Conservation (phyloP, 2,329 filamentous ascomycete species). For the Tolypocladium cylindrosporum region DNA sequence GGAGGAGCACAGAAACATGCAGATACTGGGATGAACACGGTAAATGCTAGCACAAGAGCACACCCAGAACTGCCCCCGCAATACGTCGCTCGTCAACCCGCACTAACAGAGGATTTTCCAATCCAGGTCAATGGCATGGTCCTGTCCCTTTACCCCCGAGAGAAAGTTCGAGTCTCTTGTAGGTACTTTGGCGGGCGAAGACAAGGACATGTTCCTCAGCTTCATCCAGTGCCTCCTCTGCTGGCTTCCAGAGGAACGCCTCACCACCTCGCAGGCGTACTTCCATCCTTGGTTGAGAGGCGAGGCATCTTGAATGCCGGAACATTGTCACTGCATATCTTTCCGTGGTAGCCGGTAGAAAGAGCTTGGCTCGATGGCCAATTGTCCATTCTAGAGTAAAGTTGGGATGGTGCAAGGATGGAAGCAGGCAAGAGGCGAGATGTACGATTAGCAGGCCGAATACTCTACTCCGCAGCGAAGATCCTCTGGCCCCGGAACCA, state of each 20-base stretch:
- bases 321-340: background rate
- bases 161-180: conserved; percentile 9
- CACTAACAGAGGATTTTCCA: background rate
- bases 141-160: conserved; percentile 12
- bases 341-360: background rate
- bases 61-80: background rate
- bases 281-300: conserved; percentile 14
- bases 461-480: background rate
- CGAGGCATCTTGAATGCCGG: background rate
- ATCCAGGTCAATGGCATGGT: conserved; percentile 14
- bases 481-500: background rate
- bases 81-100: background rate
- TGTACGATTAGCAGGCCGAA: background rate
- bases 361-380: too few relatives aligned
- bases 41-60: conserved; percentile 3
- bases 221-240: conserved; percentile 11
- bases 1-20: conserved; percentile 8
- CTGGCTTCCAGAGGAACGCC: conserved; percentile 16
- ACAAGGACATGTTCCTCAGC: conserved; percentile 11
- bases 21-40: conserved; percentile 18
- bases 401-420: too few relatives aligned
- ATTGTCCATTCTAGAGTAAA: too few relatives aligned
- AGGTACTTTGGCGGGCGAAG: conserved; percentile 3
- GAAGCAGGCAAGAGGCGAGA: too few relatives aligned
- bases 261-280: conserved; percentile 7